Percentiles rank a stretch among this genome's conserved stretches.
These are phyloP conservation scores for Amoeboaphelidium protococcarum DNA, from an alignment of 371 early-diverging fungal genomes.

Conservation along the genomic window DNA sequence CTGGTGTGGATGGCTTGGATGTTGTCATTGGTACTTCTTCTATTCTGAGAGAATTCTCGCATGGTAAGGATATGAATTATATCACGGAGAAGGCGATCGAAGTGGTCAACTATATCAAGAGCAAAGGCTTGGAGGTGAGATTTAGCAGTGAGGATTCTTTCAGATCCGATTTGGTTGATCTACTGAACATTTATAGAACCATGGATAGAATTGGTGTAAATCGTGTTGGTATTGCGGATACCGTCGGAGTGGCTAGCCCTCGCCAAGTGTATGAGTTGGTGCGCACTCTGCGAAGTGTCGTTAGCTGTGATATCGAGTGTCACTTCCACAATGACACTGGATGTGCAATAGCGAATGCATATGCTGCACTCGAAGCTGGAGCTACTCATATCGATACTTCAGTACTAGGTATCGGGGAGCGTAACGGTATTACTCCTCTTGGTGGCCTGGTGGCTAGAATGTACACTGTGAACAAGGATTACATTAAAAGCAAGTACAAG, in stretches of 20 bases:
- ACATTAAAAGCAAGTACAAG: constrained; percentile 69
- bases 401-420: constrained; percentile 87
- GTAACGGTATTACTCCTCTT: constrained; percentile 86
- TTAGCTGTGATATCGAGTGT: constrained; percentile 87
- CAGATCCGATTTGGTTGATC: constrained; percentile 77
- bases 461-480: constrained; percentile 67
- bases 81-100: constrained; percentile 76
- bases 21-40: constrained; percentile 89
- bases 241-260: constrained; percentile 88
- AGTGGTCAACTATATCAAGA: constrained; percentile 76
- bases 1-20: constrained; percentile 80
- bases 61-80: constrained; percentile 90
- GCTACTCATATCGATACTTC: constrained; percentile 93
- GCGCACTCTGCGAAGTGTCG: constrained; percentile 67
- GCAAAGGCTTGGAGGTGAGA: constrained; percentile 77
- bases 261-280: constrained; percentile 90
- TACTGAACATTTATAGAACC: constrained; percentile 67
- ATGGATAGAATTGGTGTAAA: constrained; percentile 86
- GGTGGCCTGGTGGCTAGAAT: constrained; percentile 79
- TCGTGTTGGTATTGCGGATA: constrained; percentile 93
- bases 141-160: constrained; percentile 93
- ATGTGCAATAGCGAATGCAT: constrained; percentile 89
- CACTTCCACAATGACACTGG: constrained; percentile 98
- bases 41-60: constrained; percentile 75
- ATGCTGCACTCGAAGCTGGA: constrained; percentile 80